Conservation (phyloP, 2,329 filamentous ascomycete genomes). For the Colletotrichum sp. region DNA sequence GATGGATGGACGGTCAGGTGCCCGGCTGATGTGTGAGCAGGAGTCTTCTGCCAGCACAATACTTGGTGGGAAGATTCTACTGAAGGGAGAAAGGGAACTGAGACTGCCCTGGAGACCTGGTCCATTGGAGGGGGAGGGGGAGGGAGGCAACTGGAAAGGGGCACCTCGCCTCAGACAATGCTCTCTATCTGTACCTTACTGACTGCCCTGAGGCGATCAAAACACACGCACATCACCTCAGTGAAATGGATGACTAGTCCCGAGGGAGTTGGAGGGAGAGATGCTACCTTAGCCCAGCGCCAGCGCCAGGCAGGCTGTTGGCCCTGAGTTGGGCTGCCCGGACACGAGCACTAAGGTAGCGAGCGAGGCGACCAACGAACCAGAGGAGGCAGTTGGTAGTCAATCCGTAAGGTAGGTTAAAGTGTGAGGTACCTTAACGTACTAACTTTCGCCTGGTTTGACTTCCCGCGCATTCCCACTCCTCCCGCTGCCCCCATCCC, state of each 20-base stretch:
- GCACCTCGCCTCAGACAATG: neutral
- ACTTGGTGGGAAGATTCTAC: neutral
- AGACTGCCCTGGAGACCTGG: neutral
- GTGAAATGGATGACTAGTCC: neutral
- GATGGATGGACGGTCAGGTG: neutral
- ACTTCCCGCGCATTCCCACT: slow-evolving; percentile 19
- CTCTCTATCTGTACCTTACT: neutral
- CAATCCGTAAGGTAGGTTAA: neutral
- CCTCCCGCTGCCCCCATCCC: slow-evolving; percentile 10
- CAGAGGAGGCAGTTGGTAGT: neutral
- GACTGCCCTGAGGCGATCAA: neutral
- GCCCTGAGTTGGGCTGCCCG: neutral
- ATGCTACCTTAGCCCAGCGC: neutral
- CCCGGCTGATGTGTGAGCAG: neutral
- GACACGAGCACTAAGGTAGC: neutral
- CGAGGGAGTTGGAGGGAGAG: neutral
- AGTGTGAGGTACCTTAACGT: neutral
- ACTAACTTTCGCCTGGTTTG: neutral
- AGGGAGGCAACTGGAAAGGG: neutral
- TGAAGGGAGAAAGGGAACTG: neutral
- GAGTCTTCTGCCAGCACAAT: neutral
- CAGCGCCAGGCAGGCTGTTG: neutral
- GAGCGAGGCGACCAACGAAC: neutral
- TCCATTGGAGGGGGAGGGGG: neutral
- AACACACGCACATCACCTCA: neutral